These are phyloP conservation scores for Castanea sativa DNA, from an alignment of 306 rosid genomes.

Conservation along the genomic window DNA sequence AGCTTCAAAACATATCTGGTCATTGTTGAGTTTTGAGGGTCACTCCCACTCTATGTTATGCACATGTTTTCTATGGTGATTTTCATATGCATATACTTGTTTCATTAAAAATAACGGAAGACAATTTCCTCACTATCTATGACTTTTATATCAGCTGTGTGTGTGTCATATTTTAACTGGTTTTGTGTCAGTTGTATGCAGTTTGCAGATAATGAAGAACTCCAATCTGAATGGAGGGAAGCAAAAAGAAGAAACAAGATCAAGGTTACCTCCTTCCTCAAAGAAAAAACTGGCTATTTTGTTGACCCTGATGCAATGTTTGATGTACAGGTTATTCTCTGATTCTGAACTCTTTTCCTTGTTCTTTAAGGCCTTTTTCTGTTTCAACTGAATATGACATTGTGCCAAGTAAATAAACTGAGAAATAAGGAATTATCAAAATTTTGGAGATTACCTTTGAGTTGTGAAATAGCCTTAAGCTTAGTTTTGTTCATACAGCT, in stretches of 20 bases:
- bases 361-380: neutral
- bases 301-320: constrained; percentile 91
- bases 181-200: constrained; percentile 17
- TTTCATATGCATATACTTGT: neutral
- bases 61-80: neutral
- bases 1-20: neutral
- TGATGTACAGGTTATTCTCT: constrained; percentile 77
- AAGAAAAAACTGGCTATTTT: constrained; percentile 82
- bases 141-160: too few relatives aligned
- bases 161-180: too few relatives aligned
- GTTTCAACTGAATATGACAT: neutral
- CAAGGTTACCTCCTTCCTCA: constrained; percentile 71
- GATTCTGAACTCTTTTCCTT: constrained; percentile 11
- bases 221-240: constrained; percentile 81
- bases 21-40: neutral
- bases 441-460: too few relatives aligned
- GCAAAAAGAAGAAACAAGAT: constrained; percentile 78
- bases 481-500: too few relatives aligned
- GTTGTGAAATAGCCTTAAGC: too few relatives aligned
- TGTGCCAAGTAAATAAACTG: constrained; percentile 7
- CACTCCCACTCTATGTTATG: neutral
- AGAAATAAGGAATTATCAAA: too few relatives aligned
- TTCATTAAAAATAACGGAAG: neutral
- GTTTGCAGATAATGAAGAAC: constrained; percentile 82
- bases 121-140: too few relatives aligned